Conservation (phyloP, 2,329 filamentous ascomycete species). For the Exophiala dermatitidis region DNA sequence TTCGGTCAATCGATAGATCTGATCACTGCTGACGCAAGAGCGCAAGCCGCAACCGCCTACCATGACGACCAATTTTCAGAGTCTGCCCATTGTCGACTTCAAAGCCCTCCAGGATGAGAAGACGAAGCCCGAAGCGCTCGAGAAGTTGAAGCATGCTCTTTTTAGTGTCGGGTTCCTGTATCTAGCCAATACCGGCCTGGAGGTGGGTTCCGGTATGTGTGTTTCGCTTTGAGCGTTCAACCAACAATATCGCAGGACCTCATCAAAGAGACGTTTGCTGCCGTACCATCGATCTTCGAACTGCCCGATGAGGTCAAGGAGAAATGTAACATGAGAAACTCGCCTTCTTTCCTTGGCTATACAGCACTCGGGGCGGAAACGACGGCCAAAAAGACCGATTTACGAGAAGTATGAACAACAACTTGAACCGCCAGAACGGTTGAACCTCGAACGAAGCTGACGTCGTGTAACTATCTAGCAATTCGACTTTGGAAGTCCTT, state of each 20-base stretch:
- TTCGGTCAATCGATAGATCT: too few species aligned
- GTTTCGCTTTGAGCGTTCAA: background rate
- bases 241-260: background rate
- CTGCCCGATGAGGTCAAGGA: background rate
- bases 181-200: background rate
- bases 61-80: background rate
- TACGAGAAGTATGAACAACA: background rate
- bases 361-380: background rate
- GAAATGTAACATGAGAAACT: background rate
- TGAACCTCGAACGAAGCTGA: background rate
- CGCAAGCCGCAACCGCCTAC: background rate
- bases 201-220: background rate
- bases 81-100: background rate
- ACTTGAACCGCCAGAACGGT: background rate
- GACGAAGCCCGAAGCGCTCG: background rate
- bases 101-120: background rate
- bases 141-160: background rate
- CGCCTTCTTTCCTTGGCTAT: background rate
- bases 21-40: background rate
- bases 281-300: background rate
- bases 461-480: background rate
- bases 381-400: background rate
- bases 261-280: background rate
- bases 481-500: constrained; percentile 1
- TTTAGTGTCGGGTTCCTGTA: background rate